These are phyloP conservation scores for Moelleriella libera DNA, from an alignment of 2,329 filamentous ascomycete genomes.

Conservation along the genomic window DNA sequence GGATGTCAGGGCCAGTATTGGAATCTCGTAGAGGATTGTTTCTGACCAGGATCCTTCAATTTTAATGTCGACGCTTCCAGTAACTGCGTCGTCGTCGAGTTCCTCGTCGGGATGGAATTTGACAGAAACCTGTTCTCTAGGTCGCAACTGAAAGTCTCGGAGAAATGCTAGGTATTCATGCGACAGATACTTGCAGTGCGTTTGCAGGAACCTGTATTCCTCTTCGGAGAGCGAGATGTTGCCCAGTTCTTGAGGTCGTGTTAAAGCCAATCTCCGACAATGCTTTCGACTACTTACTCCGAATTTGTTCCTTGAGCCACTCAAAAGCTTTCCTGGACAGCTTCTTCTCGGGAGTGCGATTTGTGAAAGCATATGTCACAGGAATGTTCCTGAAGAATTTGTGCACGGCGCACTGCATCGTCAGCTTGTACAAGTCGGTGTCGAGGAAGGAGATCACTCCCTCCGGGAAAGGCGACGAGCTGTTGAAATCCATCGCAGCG, in stretches of 20 bases:
- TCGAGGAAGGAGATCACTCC: constrained; percentile 74
- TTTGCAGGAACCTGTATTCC: constrained; percentile 66
- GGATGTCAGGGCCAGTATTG: constrained; percentile 77
- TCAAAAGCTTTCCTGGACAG: constrained; percentile 68
- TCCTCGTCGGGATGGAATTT: constrained; percentile 47
- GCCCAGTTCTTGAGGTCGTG: constrained; percentile 50
- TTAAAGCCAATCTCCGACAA: neutral
- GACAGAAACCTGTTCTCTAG: constrained; percentile 63
- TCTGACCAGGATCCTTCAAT: constrained; percentile 81
- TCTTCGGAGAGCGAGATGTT: constrained; percentile 67
- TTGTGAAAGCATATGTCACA: constrained; percentile 89
- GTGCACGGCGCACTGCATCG: constrained; percentile 94
- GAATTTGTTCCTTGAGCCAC: constrained; percentile 76
- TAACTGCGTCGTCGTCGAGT: constrained; percentile 46
- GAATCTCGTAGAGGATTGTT: constrained; percentile 96
- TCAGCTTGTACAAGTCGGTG: constrained; percentile 85
- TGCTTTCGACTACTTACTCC: constrained; percentile 36
- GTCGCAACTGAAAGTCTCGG: constrained; percentile 65
- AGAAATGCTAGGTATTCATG: constrained; percentile 69
- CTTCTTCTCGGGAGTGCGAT: constrained; percentile 88
- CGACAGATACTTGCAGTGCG: constrained; percentile 68
- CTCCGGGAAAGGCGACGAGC: constrained; percentile 53
- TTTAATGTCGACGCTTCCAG: constrained; percentile 63
- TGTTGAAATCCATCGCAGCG: constrained; percentile 47
- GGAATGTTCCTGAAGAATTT: constrained; percentile 76